Conservation (phyloP, 169 alveolate species). For the Eimeria acervulina region DNA sequence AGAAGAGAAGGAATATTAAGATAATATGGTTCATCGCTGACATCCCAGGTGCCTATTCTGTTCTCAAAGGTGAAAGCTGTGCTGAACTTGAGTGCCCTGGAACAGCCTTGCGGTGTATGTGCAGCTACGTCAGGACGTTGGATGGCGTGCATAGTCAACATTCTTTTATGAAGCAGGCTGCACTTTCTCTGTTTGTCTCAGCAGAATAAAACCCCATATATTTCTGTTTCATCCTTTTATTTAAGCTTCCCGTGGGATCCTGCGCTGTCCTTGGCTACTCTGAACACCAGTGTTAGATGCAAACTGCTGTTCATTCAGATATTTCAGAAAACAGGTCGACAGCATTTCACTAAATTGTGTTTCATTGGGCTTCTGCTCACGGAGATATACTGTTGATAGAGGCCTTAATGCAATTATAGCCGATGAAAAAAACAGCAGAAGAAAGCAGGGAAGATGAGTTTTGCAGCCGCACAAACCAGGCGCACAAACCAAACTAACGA, state of each 20-base stretch:
- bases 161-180: too few relatives aligned
- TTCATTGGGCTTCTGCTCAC: too few relatives aligned
- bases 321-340: neutral
- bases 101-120: neutral
- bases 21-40: neutral
- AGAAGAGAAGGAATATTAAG: neutral
- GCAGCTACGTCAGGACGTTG: neutral
- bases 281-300: too few relatives aligned
- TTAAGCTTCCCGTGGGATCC: neutral
- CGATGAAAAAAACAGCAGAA: neutral
- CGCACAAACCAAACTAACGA: neutral
- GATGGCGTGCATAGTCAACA: too few relatives aligned
- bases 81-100: neutral
- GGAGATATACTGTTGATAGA: too few relatives aligned
- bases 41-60: neutral
- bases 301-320: neutral
- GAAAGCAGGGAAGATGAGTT: neutral
- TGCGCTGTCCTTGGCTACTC: neutral
- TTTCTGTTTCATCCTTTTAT: neutral
- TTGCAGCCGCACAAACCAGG: neutral
- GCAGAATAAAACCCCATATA: too few relatives aligned
- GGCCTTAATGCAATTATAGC: neutral
- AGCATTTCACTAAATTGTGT: neutral
- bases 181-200: too few relatives aligned
- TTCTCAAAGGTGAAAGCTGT: neutral